Evolutionary conservation across 2,329 filamentous ascomycete species (phyloP).

Genomic region (Fusarium kyushuense): DNA sequence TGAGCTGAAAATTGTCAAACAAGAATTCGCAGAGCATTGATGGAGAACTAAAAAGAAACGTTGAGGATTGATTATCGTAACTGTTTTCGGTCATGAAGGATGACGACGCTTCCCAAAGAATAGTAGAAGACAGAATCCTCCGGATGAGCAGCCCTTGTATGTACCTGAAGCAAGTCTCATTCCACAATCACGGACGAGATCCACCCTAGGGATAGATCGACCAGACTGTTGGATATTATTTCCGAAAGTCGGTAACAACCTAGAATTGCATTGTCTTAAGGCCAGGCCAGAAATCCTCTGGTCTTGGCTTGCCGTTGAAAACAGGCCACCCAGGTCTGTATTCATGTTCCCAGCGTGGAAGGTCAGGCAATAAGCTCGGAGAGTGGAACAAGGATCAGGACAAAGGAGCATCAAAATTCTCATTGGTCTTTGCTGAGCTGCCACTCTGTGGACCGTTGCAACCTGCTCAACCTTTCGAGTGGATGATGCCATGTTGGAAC

Average conservation of each 20-base stretch:
- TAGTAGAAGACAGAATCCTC: not conserved
- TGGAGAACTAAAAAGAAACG: not conserved
- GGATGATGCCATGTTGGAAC: not conserved
- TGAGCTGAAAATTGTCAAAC: not conserved
- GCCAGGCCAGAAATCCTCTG: not conserved
- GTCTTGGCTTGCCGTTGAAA: constrained; percentile 2
- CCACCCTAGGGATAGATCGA: constrained; percentile 15
- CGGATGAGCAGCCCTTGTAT: constrained; percentile 1
- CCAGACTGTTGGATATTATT: not conserved
- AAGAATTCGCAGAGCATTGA: no score
- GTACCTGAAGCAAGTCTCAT: not conserved
- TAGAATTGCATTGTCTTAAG: not conserved
- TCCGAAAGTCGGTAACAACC: not conserved
- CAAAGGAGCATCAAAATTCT: not conserved
- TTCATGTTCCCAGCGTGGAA: not conserved
- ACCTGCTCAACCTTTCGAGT: not conserved
- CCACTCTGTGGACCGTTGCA: not conserved
- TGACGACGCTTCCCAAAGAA: not conserved
- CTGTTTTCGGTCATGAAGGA: not conserved
- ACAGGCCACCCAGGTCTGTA: not conserved
- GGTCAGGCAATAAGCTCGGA: not conserved
- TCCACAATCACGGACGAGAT: constrained; percentile 2
- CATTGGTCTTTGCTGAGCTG: not conserved
- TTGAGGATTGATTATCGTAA: not conserved
- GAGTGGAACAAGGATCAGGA: constrained; percentile 4